phyloP scores from a whole-genome alignment of 306 rosid species.

The Luffa acutangula region DNA sequence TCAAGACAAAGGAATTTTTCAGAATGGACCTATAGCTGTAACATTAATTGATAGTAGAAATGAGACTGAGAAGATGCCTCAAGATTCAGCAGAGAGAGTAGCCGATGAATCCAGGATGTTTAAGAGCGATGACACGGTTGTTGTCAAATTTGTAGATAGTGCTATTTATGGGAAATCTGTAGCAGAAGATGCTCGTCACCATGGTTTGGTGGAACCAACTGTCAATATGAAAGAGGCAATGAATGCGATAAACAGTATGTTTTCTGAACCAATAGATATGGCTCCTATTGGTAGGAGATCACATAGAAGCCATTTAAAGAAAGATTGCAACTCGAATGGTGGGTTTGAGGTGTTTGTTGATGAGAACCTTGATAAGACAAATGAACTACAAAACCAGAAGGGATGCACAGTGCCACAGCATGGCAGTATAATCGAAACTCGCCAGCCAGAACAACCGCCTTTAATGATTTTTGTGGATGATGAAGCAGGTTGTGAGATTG shows the following conservation, averaged over 20 bases:
- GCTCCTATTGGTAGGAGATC: conserved; percentile 38
- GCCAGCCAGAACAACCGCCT: conserved; percentile 36
- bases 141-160: conserved; percentile 62
- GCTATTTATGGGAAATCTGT: conserved; percentile 70
- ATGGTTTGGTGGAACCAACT: conserved; percentile 88
- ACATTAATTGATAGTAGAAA: conserved; percentile 18
- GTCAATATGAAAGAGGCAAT: conserved; percentile 93
- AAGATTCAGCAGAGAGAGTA: background rate
- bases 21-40: conserved; percentile 15
- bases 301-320: conserved; percentile 21
- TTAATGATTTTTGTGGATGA: conserved; percentile 65
- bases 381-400: conserved; percentile 15
- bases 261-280: conserved; percentile 61
- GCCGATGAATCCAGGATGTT: conserved; percentile 22
- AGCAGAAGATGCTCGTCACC: conserved; percentile 86
- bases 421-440: conserved; percentile 17
- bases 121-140: conserved; percentile 52
- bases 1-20: conserved; percentile 13
- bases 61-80: conserved; percentile 3
- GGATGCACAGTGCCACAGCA: conserved; percentile 25
- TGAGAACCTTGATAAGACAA: conserved; percentile 34
- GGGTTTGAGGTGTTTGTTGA: conserved; percentile 54
- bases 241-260: conserved; percentile 79
- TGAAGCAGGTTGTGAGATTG: conserved; percentile 24
- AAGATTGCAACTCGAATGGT: conserved; percentile 8